These are phyloP conservation scores for Curvularia eragrostidis DNA, from an alignment of 2,329 filamentous ascomycete genomes.

Conservation along the genomic window DNA sequence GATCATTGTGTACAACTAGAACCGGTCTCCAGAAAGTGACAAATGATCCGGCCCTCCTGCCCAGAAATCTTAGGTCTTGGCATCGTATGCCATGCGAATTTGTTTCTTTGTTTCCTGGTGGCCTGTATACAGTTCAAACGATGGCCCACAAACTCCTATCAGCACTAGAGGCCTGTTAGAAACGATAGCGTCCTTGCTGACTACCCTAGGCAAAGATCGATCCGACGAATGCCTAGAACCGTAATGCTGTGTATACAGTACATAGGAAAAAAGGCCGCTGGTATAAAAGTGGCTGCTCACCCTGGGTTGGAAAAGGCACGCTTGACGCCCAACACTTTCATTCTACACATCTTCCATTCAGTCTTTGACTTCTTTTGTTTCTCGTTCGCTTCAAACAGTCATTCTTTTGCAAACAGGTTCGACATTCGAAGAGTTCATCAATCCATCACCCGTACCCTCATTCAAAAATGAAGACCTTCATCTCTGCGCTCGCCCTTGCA, in stretches of 20 bases:
- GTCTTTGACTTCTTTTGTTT: conserved; percentile 24
- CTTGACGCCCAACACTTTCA: conserved; percentile 43
- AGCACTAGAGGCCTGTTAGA: conserved; percentile 20
- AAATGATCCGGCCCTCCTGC: conserved; percentile 2
- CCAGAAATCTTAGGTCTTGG: conserved; percentile 1
- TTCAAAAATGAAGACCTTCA: conserved; percentile 43
- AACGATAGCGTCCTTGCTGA: conserved; percentile 14
- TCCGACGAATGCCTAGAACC: neutral
- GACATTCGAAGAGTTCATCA: conserved; percentile 9
- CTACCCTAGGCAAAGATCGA: neutral
- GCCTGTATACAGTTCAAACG: conserved; percentile 25
- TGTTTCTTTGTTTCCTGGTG: conserved; percentile 20
- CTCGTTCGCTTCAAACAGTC: conserved; percentile 24
- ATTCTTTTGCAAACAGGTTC: conserved; percentile 17
- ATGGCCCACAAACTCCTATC: conserved; percentile 20
- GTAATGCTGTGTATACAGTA: neutral
- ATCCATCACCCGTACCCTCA: conserved; percentile 9
- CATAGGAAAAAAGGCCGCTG: neutral
- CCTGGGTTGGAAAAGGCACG: conserved; percentile 29
- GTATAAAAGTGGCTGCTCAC: conserved; percentile 31
- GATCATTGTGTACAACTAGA: conserved; percentile 14
- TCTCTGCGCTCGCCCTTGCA: conserved; percentile 41
- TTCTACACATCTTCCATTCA: conserved; percentile 26
- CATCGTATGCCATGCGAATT: conserved; percentile 16
- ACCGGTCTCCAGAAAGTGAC: conserved; percentile 11